A percentile compares a stretch with the other conserved stretches of the same genome.
These are phyloP conservation scores for Fusarium haematococcum DNA, from an alignment of 2,329 filamentous ascomycete species.

Conservation along the genomic window DNA sequence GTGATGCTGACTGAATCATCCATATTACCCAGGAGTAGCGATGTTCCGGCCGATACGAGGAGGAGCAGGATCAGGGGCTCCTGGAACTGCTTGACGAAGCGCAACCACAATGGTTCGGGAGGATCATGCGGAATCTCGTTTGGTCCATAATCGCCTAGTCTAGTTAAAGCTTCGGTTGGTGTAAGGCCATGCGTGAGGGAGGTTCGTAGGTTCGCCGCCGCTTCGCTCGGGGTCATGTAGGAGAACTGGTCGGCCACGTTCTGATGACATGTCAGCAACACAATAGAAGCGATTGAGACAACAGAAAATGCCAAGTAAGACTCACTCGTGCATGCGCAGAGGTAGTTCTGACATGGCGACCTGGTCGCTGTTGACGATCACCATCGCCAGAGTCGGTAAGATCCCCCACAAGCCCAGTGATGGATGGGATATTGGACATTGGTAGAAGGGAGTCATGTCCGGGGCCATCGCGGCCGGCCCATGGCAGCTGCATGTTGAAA, in stretches of 20 bases:
- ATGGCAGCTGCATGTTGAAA: constrained; percentile 54
- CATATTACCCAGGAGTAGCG: constrained; percentile 89
- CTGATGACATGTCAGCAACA: constrained; percentile 48
- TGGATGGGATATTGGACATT: constrained; percentile 49
- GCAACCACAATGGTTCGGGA: constrained; percentile 93
- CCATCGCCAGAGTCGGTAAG: constrained; percentile 38
- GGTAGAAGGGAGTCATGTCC: constrained; percentile 50
- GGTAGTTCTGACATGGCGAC: constrained; percentile 60
- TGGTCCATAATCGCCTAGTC: constrained; percentile 83
- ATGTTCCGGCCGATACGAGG: constrained; percentile 87
- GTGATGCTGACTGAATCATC: constrained; percentile 97
- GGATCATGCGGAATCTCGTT: constrained; percentile 97
- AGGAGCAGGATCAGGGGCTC: constrained; percentile 95
- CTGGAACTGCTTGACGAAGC: constrained; percentile 96
- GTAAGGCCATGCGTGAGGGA: constrained; percentile 87
- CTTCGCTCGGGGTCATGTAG: constrained; percentile 80
- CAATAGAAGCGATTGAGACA: background rate
- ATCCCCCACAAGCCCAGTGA: constrained; percentile 46
- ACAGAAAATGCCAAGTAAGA: background rate
- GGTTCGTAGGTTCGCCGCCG: constrained; percentile 80
- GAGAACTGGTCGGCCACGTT: constrained; percentile 70
- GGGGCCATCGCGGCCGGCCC: constrained; percentile 49
- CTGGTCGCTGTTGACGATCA: constrained; percentile 44
- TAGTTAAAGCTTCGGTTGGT: constrained; percentile 81
- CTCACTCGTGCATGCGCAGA: constrained; percentile 68